Percentiles rank a stretch among this genome's conserved stretches.
Evolutionary conservation across 345 rosid species (phyloP).

Genomic region (Populus tremula): DNA sequence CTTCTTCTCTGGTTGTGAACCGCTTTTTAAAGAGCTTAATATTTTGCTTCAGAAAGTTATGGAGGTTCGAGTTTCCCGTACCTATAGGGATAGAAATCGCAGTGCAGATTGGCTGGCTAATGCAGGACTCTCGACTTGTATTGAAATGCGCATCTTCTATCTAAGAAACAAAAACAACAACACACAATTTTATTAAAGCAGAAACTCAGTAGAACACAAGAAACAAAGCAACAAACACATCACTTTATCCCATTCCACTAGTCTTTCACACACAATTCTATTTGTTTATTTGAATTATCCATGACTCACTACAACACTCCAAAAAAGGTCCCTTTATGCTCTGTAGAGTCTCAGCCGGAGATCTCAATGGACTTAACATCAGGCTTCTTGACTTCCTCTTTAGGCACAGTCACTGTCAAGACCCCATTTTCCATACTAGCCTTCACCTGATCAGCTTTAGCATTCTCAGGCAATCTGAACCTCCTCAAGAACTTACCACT

Average conservation of each 20-base stretch:
- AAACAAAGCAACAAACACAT: not conserved
- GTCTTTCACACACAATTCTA: not conserved
- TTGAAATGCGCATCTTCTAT: too few relatives aligned
- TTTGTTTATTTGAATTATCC: not conserved
- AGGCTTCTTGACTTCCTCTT: not conserved
- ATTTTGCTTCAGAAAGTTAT: too few relatives aligned
- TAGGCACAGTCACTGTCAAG: not conserved
- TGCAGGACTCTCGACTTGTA: too few relatives aligned
- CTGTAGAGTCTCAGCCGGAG: not conserved
- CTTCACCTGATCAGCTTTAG: slow-evolving; percentile 1
- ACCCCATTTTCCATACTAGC: slow-evolving; percentile 11
- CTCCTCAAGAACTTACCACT: slow-evolving; percentile 8
- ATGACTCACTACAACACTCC: not conserved
- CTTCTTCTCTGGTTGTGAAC: too few relatives aligned
- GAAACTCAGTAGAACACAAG: not conserved
- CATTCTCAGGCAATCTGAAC: slow-evolving; percentile 14
- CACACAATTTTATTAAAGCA: not conserved
- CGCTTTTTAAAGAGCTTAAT: too few relatives aligned
- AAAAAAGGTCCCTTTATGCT: not conserved
- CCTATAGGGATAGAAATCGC: too few relatives aligned
- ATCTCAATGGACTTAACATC: not conserved
- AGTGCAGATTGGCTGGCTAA: too few relatives aligned
- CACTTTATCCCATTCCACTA: not conserved
- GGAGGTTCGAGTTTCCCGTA: too few relatives aligned
- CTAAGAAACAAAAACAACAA: not conserved